A percentile compares a stretch with the other conserved stretches of the same genome.
Conservation (phyloP, 345 rosid species). For the Arabis alpina region DNA sequence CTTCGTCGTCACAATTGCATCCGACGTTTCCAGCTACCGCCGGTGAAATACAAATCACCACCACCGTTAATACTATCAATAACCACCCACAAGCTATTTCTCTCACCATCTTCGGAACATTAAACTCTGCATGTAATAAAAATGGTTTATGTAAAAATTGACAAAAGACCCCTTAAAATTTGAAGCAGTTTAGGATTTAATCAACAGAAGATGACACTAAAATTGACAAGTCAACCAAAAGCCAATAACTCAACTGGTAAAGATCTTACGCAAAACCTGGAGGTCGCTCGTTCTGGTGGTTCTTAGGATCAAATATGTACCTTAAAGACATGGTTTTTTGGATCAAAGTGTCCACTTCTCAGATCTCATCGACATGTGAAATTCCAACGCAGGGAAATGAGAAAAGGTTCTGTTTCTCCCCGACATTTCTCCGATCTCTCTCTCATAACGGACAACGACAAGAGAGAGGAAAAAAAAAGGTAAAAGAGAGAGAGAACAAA, state of each 20-base stretch:
- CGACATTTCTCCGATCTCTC: slow-evolving; percentile 32
- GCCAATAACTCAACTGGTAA: too few species aligned
- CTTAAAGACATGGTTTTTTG: slow-evolving; percentile 43
- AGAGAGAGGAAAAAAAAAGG: neutral
- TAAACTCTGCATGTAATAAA: neutral
- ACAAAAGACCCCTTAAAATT: neutral
- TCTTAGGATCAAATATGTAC: too few species aligned
- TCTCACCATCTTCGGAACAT: slow-evolving; percentile 20
- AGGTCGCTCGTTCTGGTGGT: too few species aligned
- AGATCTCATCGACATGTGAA: slow-evolving; percentile 50
- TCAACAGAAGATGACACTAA: too few species aligned
- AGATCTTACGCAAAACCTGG: too few species aligned
- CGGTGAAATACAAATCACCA: slow-evolving; percentile 47
- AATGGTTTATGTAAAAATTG: neutral
- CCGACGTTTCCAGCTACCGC: slow-evolving; percentile 56
- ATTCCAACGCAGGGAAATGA: neutral
- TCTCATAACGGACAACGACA: slow-evolving; percentile 26
- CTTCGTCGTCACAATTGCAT: slow-evolving; percentile 95
- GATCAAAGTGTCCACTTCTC: too few species aligned
- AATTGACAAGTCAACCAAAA: too few species aligned
- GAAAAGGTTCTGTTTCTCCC: slow-evolving; percentile 3
- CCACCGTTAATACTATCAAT: slow-evolving; percentile 48
- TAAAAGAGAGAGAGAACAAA: slow-evolving; percentile 26
- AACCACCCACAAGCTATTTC: slow-evolving; percentile 46
- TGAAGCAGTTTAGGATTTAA: too few species aligned